phyloP scores from a whole-genome alignment of 2,329 filamentous ascomycete species.

The Thermomyces lanuginosus region DNA sequence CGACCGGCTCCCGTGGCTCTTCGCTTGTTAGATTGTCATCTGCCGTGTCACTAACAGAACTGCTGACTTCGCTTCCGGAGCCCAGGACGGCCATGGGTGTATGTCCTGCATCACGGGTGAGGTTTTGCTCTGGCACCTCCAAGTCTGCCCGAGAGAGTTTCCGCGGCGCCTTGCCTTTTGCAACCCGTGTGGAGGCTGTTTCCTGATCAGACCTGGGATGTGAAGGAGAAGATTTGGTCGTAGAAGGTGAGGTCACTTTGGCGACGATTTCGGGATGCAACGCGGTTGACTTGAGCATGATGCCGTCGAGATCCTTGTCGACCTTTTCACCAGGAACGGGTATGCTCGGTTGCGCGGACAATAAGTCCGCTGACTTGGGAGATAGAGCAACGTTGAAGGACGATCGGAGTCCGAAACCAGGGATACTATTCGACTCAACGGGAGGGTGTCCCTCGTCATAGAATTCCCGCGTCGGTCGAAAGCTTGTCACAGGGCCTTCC shows the following conservation, averaged over 20 bases:
- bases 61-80: constrained; percentile 14
- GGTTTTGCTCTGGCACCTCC: constrained; percentile 22
- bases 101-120: constrained; percentile 28
- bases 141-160: constrained; percentile 22
- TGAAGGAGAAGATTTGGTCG: constrained; percentile 19
- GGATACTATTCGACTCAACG: constrained; percentile 18
- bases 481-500: constrained; percentile 26
- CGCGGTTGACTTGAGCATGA: constrained; percentile 31
- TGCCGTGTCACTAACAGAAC: constrained; percentile 12
- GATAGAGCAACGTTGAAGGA: constrained; percentile 27
- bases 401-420: constrained; percentile 12
- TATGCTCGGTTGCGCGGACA: constrained; percentile 15
- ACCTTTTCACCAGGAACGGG: constrained; percentile 31
- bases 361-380: constrained; percentile 19
- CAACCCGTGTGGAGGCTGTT: constrained; percentile 7
- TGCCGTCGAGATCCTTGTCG: constrained; percentile 31
- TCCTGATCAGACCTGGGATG: constrained; percentile 13
- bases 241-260: constrained; percentile 27
- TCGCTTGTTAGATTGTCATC: constrained; percentile 14
- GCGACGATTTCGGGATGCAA: constrained; percentile 28
- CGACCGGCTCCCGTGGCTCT: constrained; percentile 17
- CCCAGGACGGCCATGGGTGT: constrained; percentile 30
- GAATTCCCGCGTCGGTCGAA: constrained; percentile 29
- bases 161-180: constrained; percentile 17
- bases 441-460: constrained; percentile 16